These are phyloP conservation scores for Postia placenta DNA, from an alignment of 768 basidiomycete species.

Conservation along the genomic window DNA sequence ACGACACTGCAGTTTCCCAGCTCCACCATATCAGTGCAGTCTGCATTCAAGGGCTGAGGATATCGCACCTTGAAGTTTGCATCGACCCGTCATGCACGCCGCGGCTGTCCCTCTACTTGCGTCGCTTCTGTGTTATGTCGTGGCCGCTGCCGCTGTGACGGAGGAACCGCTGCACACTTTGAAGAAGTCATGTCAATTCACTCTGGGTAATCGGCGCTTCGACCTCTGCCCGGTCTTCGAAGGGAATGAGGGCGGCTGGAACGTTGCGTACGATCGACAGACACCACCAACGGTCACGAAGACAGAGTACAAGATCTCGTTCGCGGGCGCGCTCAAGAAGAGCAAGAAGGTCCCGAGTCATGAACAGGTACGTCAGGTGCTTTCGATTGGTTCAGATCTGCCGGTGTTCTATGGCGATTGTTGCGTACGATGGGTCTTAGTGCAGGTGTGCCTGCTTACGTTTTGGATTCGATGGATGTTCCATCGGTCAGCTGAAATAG, in stretches of 20 bases:
- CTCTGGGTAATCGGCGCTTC: conserved; percentile 45
- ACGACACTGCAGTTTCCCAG: background rate
- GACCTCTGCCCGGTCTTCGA: conserved; percentile 53
- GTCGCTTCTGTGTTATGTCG: background rate
- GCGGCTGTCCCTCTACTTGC: background rate
- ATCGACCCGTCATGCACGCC: background rate
- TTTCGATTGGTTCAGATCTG: background rate
- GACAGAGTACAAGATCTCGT: conserved; percentile 21
- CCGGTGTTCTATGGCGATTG: background rate
- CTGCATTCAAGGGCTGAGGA: background rate
- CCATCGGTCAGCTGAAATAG: too few relatives aligned
- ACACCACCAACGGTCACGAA: conserved; percentile 25
- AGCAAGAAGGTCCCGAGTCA: conserved; percentile 15
- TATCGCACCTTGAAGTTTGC: background rate
- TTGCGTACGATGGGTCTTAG: too few relatives aligned
- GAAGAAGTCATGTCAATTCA: conserved; percentile 21
- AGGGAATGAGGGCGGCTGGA: conserved; percentile 32
- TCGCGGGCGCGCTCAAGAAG: conserved; percentile 20
- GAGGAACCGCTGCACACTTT: conserved; percentile 7
- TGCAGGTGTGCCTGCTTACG: too few relatives aligned
- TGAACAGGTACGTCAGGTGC: conserved; percentile 23
- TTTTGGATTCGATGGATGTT: background rate
- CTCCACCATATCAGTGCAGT: background rate
- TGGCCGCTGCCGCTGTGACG: background rate
- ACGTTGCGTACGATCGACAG: conserved; percentile 20